phyloP scores from a whole-genome alignment of 371 early-diverging fungal genomes.

The Blakeslea trispora region DNA sequence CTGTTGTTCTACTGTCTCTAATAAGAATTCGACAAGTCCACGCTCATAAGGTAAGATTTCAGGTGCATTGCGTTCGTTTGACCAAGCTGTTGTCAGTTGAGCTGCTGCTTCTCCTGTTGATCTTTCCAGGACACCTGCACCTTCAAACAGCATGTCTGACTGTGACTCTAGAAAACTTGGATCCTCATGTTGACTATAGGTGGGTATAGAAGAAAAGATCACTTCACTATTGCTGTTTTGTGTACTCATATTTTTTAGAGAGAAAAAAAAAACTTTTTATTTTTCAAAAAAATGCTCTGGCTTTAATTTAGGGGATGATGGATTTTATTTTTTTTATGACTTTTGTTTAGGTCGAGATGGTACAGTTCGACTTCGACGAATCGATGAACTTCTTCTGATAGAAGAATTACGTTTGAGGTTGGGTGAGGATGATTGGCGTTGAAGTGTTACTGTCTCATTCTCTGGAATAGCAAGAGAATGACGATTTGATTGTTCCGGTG shows the following conservation, averaged over 20 bases:
- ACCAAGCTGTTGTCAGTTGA: slow-evolving; percentile 64
- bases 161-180: slow-evolving; percentile 10
- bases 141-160: background rate
- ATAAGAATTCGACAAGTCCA: slow-evolving; percentile 56
- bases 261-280: background rate
- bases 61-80: slow-evolving; percentile 81
- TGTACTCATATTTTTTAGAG: background rate
- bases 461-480: background rate
- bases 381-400: background rate
- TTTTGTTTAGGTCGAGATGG: background rate
- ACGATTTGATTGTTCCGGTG: background rate
- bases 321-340: background rate
- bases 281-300: too few relatives aligned
- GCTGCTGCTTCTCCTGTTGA: slow-evolving; percentile 6
- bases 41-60: slow-evolving; percentile 70
- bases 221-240: background rate
- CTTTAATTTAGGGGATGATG: too few relatives aligned
- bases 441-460: background rate
- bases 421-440: slow-evolving; percentile 10
- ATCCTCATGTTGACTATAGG: background rate
- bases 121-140: slow-evolving; percentile 7
- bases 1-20: slow-evolving; percentile 67
- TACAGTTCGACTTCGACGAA: background rate
- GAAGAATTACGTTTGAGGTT: background rate
- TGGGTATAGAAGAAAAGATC: slow-evolving; percentile 7